Evolutionary conservation across 1,284 basidiomycete species (phyloP), one percentile per base, ranked within the genome.

Genomic region (Austroboletus niveus): DNA sequence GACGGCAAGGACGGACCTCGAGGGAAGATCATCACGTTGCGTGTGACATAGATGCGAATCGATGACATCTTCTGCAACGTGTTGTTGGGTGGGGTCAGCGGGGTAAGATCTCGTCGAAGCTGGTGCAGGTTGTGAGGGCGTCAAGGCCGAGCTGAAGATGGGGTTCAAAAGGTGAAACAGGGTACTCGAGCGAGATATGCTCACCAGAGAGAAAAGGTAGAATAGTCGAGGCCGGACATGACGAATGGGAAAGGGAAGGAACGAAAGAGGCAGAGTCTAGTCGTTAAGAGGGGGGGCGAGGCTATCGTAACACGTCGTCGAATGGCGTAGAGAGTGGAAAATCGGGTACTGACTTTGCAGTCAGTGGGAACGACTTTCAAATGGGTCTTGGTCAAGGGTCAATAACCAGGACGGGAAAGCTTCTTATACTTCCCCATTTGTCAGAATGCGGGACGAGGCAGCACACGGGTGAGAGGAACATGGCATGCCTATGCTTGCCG

Each of bases 11-110:
- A 67, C 63, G 61, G 57, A 65, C 66, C 63, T 60, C 64, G 63
- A 59, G 63, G 61, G 64, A 67, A 64, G 64, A 65, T 65, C 66
- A 60, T 65, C 63, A 64, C 64, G 63, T 67, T 69, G 59, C 47
- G 29, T 15, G 46, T 57, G 47, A 61, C 54, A 59, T 46, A 65
- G 62, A 64, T 45, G 58, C 17, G 64, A 53, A 56, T 60, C 54
- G 52, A 65, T 65, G 63, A 62, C 63, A 64, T 65, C 64, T 57
- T 64, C 57, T 45, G 53, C 56, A 64, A 55, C 64, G 60, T 65
- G 64, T 57, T 57, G 58, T 31, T 60, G 56, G 54, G 32, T 51
- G 56, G 60, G 51, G 63, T 66, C 65, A 45, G 61, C 42, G 61
- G 62, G 62, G 65, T 60, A 62, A 64, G 63, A 65, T 67, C 54